These are phyloP conservation scores for Candida tropicalis DNA, from an alignment of 1,139 yeast genomes.

Conservation along the genomic window DNA sequence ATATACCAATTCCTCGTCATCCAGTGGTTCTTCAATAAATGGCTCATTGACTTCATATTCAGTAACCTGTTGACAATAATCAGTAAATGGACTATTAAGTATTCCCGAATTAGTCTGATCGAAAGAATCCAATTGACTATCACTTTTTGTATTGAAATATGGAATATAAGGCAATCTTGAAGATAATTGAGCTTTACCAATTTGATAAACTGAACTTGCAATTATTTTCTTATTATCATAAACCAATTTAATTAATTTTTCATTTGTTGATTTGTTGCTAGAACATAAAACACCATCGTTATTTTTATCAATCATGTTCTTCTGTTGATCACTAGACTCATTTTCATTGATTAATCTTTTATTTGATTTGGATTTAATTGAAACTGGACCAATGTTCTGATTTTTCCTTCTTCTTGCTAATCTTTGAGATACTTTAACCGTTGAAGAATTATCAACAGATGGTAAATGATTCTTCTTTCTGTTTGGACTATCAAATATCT, in stretches of 20 bases:
- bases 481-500: conserved; percentile 11
- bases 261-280: conserved; percentile 9
- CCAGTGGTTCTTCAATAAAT: conserved; percentile 6
- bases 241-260: conserved; percentile 11
- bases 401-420: conserved; percentile 12
- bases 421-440: conserved; percentile 16
- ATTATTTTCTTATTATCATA: conserved; percentile 14
- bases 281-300: no score
- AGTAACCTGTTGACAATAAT: background rate
- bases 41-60: conserved; percentile 1
- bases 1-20: conserved; percentile 13
- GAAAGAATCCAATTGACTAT: no score
- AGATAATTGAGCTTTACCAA: conserved; percentile 13
- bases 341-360: no score
- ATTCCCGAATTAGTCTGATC: no score
- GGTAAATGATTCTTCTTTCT: conserved; percentile 5
- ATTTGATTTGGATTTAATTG: no score
- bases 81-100: conserved; percentile 9
- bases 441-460: conserved; percentile 13
- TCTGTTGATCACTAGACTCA: background rate
- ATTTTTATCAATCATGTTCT: no score
- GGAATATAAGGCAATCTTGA: conserved; percentile 15
- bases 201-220: conserved; percentile 11
- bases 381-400: no score
- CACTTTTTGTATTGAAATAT: conserved; percentile 10